Percentiles rank a stretch among this genome's conserved stretches.
Conservation (phyloP, 2,329 filamentous ascomycete genomes). For the Karstenula rhodostoma region DNA sequence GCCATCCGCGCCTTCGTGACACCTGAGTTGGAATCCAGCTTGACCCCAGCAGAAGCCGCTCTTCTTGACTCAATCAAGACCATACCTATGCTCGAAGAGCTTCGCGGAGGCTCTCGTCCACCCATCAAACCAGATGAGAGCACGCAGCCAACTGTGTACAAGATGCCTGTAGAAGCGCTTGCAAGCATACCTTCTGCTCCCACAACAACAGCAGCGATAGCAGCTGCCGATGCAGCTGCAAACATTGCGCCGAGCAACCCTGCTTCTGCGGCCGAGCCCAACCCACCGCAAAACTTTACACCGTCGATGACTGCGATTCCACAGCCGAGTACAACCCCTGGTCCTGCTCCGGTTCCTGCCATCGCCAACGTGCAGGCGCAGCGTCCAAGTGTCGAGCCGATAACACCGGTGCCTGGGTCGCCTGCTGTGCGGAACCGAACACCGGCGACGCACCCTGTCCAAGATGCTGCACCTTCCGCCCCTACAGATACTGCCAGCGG, state of each 20-base stretch:
- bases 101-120: not conserved
- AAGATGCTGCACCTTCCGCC: slow-evolving; percentile 21
- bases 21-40: slow-evolving; percentile 30
- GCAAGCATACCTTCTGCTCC: slow-evolving; percentile 19
- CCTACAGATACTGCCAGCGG: slow-evolving; percentile 18
- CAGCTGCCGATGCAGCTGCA: slow-evolving; percentile 42
- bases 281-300: slow-evolving; percentile 37
- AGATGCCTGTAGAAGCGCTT: slow-evolving; percentile 20
- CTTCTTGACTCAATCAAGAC: slow-evolving; percentile 36
- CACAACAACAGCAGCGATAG: slow-evolving; percentile 39
- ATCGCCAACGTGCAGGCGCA: slow-evolving; percentile 27
- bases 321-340: slow-evolving; percentile 15
- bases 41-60: slow-evolving; percentile 35
- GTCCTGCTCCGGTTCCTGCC: slow-evolving; percentile 16
- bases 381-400: slow-evolving; percentile 47
- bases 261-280: slow-evolving; percentile 15
- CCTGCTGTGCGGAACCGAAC: slow-evolving; percentile 40
- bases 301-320: slow-evolving; percentile 37
- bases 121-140: slow-evolving; percentile 13
- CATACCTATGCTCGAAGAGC: slow-evolving; percentile 24
- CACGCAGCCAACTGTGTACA: not conserved
- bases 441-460: slow-evolving; percentile 27
- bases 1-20: slow-evolving; percentile 42
- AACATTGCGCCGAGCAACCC: slow-evolving; percentile 20
- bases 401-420: slow-evolving; percentile 47